Evolutionary conservation across 768 basidiomycete species (phyloP).

Genomic region (Hygrocybe coccinea): DNA sequence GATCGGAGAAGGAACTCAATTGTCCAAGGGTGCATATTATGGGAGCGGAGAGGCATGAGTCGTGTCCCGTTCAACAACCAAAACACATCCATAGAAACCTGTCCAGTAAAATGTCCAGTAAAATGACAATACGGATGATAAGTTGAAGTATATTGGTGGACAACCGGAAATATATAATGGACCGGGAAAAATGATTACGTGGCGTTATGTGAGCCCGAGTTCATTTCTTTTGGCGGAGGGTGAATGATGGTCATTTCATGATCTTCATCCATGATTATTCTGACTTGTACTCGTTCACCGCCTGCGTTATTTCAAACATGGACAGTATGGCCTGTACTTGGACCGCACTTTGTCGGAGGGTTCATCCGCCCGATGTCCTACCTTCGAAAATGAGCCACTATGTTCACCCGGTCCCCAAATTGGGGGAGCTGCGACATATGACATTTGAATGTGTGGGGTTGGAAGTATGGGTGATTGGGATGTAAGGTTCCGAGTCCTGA

Average conservation of each 20-base stretch:
- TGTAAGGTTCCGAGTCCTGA: background rate
- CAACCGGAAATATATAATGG: constrained; percentile 50
- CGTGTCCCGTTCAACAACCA: background rate
- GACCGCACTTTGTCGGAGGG: constrained; percentile 79
- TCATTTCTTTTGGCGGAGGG: constrained; percentile 91
- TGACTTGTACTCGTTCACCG: constrained; percentile 4
- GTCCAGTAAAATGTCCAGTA: too few relatives aligned
- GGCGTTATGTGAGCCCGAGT: constrained; percentile 74
- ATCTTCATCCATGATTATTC: constrained; percentile 1
- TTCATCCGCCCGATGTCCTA: constrained; percentile 77
- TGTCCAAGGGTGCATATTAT: constrained; percentile 59
- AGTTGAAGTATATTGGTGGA: constrained; percentile 58
- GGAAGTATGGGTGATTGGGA: constrained; percentile 83
- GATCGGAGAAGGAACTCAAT: constrained; percentile 66
- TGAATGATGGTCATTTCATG: constrained; percentile 35
- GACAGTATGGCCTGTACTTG: constrained; percentile 83
- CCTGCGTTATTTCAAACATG: constrained; percentile 55
- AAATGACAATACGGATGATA: too few relatives aligned
- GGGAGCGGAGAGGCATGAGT: constrained; percentile 83
- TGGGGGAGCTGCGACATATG: constrained; percentile 46
- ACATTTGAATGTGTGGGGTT: constrained; percentile 92
- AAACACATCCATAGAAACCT: too few relatives aligned
- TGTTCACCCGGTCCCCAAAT: constrained; percentile 49
- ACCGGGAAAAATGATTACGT: constrained; percentile 91
- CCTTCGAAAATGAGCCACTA: constrained; percentile 82